Evolutionary conservation across 129 eudicot species (phyloP), one percentile per base, ranked within the genome.

Genomic region (Gnaphalium uliginosum): DNA sequence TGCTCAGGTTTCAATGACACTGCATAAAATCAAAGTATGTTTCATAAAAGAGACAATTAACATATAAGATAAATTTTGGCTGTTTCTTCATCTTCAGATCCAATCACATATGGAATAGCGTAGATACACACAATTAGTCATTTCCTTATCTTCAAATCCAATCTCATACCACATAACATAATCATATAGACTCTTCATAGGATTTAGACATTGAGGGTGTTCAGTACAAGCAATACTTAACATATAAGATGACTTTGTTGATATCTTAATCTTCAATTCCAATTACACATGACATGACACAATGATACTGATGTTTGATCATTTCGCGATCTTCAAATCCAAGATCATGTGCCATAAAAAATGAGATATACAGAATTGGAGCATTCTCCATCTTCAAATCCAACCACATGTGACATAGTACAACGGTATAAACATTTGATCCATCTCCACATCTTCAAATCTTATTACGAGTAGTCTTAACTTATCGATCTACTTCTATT

Each of bases 1-100:
- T 84, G 82, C 35, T 94, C 97, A 18, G 98, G 96, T 84, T 94
- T 94, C 78, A 94, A 80, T 48, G 98, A 90, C 96, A 94, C 98
- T 94, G 93, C 78, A 65, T 27, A 72, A 6, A 15, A 77, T 6
- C 21, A 43, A 46, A 24, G 63, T 24, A 19, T n/a, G n/a, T 5
- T 41, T 11, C 57, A 66, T 57, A 68, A 54, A 29, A 46, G 26
- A 30, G 21, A 68, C 1, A 24, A 72, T 26, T 24, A 39, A 65
- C 62, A 54, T 26, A 48, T 30, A 48, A 59, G 57, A 27, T 59
- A 61, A 41, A 35, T 0, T n/a, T 66, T 22, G 18, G 7, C 43
- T 13, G 29, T 8, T 59, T 1, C 15, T 59, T 24, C 17, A 17
- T 63, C 18, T 63, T 26, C 8, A 25, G 27, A 26, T 29, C 68